Conservation (phyloP, 2,329 filamentous ascomycete species). For the Nannizzia gypsea region DNA sequence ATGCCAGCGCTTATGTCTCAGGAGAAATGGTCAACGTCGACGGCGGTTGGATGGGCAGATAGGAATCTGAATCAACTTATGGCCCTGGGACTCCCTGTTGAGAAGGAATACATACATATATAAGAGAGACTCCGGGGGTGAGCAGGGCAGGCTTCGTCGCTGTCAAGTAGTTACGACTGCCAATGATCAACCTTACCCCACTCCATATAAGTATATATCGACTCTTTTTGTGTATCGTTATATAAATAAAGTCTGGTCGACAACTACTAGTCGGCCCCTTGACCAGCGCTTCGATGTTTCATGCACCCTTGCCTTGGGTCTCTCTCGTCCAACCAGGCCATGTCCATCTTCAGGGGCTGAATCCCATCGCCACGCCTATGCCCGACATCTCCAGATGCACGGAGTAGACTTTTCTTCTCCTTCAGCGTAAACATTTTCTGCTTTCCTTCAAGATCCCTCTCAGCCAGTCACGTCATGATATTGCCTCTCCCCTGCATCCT, state of each 20-base stretch:
- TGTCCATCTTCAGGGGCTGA: neutral
- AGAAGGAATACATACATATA: no score
- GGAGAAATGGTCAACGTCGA: constrained; percentile 67
- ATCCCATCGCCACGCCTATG: neutral
- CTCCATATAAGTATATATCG: neutral
- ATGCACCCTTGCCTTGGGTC: neutral
- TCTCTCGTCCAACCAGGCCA: neutral
- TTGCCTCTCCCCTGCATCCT: neutral
- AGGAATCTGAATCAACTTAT: neutral
- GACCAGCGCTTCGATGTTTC: neutral
- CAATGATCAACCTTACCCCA: neutral
- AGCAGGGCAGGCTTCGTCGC: no score
- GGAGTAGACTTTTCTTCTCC: neutral
- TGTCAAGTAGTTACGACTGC: no score
- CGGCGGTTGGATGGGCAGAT: constrained; percentile 88
- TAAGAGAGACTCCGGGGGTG: no score
- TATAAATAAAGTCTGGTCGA: neutral
- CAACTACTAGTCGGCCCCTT: neutral
- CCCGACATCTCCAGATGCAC: neutral
- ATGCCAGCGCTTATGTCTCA: constrained; percentile 16
- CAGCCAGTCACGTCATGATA: neutral
- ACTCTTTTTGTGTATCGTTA: no score
- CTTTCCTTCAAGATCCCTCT: neutral
- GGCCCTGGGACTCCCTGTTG: no score
- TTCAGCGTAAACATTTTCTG: neutral